Base-by-base conservation (phyloP, 306 rosid species). In the Hippophae rhamnoides region DNA sequence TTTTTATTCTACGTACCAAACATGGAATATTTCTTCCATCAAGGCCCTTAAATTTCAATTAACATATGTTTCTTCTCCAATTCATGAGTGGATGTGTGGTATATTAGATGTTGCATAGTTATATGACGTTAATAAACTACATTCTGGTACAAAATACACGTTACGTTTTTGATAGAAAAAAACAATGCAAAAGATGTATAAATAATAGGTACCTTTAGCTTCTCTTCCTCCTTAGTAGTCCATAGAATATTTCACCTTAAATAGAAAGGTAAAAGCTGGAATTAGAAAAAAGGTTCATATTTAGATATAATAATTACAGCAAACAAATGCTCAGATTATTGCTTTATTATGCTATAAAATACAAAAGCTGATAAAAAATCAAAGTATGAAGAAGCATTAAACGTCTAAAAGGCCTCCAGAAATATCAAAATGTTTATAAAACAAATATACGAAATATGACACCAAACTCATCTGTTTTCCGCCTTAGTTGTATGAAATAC, bases 151-250 rank as follows among this genome's bases (percentile, higher is more conserved):
- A 18, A 18, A 18, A 18, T 18, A 18, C 23, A 18, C 23, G 23
- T 18, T 18, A 18, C 23, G 23, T 18, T 31, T 31, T 31, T 31
- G 38, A 31, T 2, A 31, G 38, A 31, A 5, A 31, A 31, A 31
- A 31, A 31, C 38, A 31, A 31, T 31, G 38, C 38, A 12, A 9
- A 5, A 48, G 7, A 14, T 38, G 58, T 43, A 46, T 5, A 40
- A 56, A 54, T 43, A 45, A 51, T 60, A 47, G 55, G 48, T 66
- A 82, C 95, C 87, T 43, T 72, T 60, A 87, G 62, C 52, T 61
- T 64, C 72, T 67, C 74, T 68, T 87, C 95, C 71, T 87, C 89
- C 73, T 76, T 82, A 26, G 55, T 56, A 8, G 82, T 73, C 89
- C 95, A 84, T 26, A 72, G 76, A 65, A 79, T 56, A 23, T 57